Base-by-base conservation (phyloP, 2,329 filamentous ascomycete genomes). In the Talaromyces verruculosus region DNA sequence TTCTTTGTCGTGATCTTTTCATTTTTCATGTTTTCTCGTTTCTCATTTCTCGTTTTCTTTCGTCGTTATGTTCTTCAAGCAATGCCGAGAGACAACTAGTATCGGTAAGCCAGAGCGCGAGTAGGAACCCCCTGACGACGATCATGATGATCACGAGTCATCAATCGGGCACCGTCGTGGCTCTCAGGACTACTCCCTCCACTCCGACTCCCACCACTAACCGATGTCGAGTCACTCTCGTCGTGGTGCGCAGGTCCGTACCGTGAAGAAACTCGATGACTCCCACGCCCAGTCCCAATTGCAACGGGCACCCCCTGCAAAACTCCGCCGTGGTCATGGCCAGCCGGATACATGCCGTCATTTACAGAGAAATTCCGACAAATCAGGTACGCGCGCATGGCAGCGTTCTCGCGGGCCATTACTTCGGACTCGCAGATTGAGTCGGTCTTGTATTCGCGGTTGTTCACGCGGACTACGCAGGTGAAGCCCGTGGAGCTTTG, bases 291-390 rank as follows among this genome's bases (percentile, higher is more conserved):
- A 13, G 84, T 85, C 53, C 87, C 87, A 77, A 89, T 89, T 35
- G 87, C 86, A 66, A 88, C 86, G 1, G 87, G 87, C 28, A 88
- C 78, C 5, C 87, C 87, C 76, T 89, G 87, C 51, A 87, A 80
- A 25, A 85, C 79, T 22, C 77, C 83, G 70, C 77, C 85, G 75
- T 77, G 85, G 77, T 74, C 84, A 81, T 76, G 85, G 69, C 79
- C 87, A 72, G 71, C 84, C 74, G 75, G 87, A 69, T 86, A 87
- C 92, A 96, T 97, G 76, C 94, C 94, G 73, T 96, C 93, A 77
- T 97, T 97, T 78, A 96, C 91, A 65, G 92, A 96, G 81, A 97
- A 97, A 84, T 97, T 97, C 70, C 93, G 90, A 84, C 94, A 97
- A 71, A 97, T 95, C 88, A 97, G 94, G 80, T 97, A 98, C 66